phyloP scores from a whole-genome alignment of 805 yeast species.

The Grigorovia humatica region DNA sequence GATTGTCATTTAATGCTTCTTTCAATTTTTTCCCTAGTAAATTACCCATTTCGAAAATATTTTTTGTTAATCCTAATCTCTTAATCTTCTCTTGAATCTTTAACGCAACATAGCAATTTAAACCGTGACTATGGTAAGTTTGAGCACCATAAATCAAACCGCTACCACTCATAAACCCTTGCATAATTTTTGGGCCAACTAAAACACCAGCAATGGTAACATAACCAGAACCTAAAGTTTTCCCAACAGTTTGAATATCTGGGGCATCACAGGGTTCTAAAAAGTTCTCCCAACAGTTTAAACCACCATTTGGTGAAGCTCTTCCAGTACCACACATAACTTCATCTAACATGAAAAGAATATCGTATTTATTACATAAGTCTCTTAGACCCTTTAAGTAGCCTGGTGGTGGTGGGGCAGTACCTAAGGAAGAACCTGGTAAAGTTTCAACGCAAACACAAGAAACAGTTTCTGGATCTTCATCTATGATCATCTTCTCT shows the following conservation, averaged over 20 bases:
- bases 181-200: conserved; percentile 32
- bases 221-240: conserved; percentile 40
- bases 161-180: conserved; percentile 32
- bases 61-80: conserved; percentile 29
- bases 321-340: conserved; percentile 52
- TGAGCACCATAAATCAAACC: conserved; percentile 37
- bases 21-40: conserved; percentile 32
- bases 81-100: conserved; percentile 37
- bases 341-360: conserved; percentile 42
- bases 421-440: conserved; percentile 38
- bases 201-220: conserved; percentile 40
- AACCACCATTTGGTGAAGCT: conserved; percentile 32
- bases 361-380: conserved; percentile 43
- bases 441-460: conserved; percentile 38
- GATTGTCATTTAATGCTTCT: conserved; percentile 27
- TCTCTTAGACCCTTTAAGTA: conserved; percentile 38
- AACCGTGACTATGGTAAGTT: conserved; percentile 41
- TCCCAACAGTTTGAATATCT: conserved; percentile 40
- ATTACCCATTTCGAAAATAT: conserved; percentile 35
- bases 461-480: conserved; percentile 36
- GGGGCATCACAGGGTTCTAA: conserved; percentile 33
- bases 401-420: conserved; percentile 36
- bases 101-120: conserved; percentile 37
- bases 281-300: conserved; percentile 39
- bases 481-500: conserved; percentile 33